Evolutionary conservation across 345 rosid genomes (phyloP), one percentile per base, ranked within the genome.

Genomic region (Corchorus olitorius): DNA sequence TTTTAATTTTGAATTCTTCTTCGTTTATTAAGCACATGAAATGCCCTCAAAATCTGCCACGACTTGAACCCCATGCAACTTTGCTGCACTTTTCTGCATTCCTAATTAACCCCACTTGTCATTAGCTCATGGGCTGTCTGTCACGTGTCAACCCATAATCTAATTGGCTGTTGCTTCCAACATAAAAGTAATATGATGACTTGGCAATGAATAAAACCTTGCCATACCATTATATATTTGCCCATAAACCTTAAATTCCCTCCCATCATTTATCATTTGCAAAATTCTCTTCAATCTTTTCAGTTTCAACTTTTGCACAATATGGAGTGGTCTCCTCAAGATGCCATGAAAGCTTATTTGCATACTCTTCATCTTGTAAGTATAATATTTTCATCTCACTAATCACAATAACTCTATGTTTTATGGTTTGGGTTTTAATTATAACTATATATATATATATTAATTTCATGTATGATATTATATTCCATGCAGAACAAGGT

Each of bases 301-400:
- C 4, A 27, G 27, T 0, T 27, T 27, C 5, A 5, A 35, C 17
- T 12, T 7, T 17, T 71, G 5, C 41, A 39, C 8, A 22, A 15
- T 1, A 64, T 35, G 77, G 71, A 75, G 16, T 75, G 77, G 77
- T 75, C 77, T 63, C 62, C 77, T 52, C 50, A 75, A 50, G 62
- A 65, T 20, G 77, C 70, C 52, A 65, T 75, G 71, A 52, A 65
- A 63, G 77, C 77, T 49, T 64, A 75, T 52, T 14, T 75, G 49
- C 63, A 75, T 4, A 63, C 77, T n/a, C 77, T 75, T 65, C 37
- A 64, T 20, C 52, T 52, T 19, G 77, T 65, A 64, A 64, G 76
- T 37, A 6, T 2, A 46, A 27, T 27, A 27, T 27, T 27, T 27
- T 27, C 27, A 27, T 27, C 27, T 27, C 27, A 27, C 27, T 27